Evolutionary conservation across 73 alveolate genomes (phyloP).

Genomic region (Paramecium sonneborni): DNA sequence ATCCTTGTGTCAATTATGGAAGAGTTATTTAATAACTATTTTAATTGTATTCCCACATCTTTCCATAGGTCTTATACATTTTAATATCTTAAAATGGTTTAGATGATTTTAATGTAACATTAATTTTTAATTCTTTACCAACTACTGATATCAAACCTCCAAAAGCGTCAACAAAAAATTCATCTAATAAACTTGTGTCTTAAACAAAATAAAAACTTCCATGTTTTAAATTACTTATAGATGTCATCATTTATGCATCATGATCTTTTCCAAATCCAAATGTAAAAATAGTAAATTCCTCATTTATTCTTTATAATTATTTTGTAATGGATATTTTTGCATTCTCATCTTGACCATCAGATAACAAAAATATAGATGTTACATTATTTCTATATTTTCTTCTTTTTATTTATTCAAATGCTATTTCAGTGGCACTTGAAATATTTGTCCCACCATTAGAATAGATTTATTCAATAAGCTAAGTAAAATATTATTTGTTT

Average conservation of each 20-base stretch:
- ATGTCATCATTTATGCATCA: constrained; percentile 75
- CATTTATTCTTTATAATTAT: constrained; percentile 15
- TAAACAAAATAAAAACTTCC: constrained; percentile 75
- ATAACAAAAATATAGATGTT: constrained; percentile 70
- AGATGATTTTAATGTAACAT: too few species aligned
- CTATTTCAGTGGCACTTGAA: constrained; percentile 68
- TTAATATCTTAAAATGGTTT: background rate
- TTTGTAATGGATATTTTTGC: constrained; percentile 16
- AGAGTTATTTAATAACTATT: background rate
- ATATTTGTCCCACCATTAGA: constrained; percentile 73
- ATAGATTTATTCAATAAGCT: background rate
- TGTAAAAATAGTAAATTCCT: constrained; percentile 74
- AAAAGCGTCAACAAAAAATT: constrained; percentile 58
- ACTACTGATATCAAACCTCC: constrained; percentile 62
- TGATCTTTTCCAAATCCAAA: constrained; percentile 85
- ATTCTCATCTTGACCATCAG: constrained; percentile 78
- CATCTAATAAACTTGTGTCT: constrained; percentile 31
- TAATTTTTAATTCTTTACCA: constrained; percentile 40
- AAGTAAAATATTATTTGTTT: constrained; percentile 4
- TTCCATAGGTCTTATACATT: constrained; percentile 46
- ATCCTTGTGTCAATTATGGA: background rate
- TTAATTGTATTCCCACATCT: constrained; percentile 27
- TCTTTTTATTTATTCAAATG: constrained; percentile 61
- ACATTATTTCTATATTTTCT: constrained; percentile 72
- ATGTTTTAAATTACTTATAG: constrained; percentile 69